Evolutionary conservation across 2,329 filamentous ascomycete species (phyloP).

Genomic region (Elsinoe ampelina): DNA sequence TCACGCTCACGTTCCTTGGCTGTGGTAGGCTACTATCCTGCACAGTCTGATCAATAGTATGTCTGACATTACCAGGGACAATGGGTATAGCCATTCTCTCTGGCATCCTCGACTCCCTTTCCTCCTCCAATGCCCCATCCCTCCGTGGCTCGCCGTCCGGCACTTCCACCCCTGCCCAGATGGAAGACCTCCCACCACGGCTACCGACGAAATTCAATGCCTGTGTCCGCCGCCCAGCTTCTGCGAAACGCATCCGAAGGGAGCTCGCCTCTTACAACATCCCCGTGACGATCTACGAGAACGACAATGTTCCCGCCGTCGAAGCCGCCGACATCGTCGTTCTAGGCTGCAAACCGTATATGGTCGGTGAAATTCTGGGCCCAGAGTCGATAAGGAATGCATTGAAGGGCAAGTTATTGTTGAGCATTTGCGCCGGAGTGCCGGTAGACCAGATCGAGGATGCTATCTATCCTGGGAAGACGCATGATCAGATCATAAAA

Average conservation of each 20-base stretch:
- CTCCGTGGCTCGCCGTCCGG: neutral
- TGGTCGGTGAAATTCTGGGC: constrained; percentile 58
- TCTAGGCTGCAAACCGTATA: constrained; percentile 72
- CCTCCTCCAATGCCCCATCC: constrained; percentile 15
- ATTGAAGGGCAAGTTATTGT: constrained; percentile 67
- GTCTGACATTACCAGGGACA: constrained; percentile 47
- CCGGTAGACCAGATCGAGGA: constrained; percentile 58
- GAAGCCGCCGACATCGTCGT: constrained; percentile 63
- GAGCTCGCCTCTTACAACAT: constrained; percentile 55
- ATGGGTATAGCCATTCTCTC: constrained; percentile 79
- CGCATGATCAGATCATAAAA: constrained; percentile 37
- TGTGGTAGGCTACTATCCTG: constrained; percentile 49
- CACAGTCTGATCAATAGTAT: neutral
- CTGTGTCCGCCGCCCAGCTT: constrained; percentile 63
- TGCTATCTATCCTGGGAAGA: constrained; percentile 50
- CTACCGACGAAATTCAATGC: constrained; percentile 71
- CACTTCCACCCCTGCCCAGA: constrained; percentile 8
- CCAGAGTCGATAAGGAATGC: constrained; percentile 61
- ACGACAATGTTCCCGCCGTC: constrained; percentile 61
- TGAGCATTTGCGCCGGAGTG: constrained; percentile 73
- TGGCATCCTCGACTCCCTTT: constrained; percentile 65
- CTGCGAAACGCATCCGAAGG: constrained; percentile 58
- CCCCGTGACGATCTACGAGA: constrained; percentile 56
- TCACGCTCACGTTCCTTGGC: constrained; percentile 72
- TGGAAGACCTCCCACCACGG: constrained; percentile 39